Conservation (phyloP, 1,284 basidiomycete species). For the Fomitopsis betulina region DNA sequence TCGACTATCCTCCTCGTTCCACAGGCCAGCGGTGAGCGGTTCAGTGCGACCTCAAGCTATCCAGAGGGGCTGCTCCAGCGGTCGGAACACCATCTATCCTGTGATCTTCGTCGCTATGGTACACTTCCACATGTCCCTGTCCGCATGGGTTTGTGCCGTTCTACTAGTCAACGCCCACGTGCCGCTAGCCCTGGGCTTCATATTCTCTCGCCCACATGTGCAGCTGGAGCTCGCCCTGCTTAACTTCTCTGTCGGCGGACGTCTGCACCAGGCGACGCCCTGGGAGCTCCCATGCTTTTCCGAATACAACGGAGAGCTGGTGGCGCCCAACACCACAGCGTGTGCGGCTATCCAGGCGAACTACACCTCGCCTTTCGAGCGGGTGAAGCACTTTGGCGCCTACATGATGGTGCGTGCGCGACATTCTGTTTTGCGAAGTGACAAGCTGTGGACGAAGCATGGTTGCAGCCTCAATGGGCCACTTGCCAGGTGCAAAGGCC, state of each 20-base stretch:
- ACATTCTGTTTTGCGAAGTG: neutral
- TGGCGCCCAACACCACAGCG: constrained; percentile 14
- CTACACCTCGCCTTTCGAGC: constrained; percentile 25
- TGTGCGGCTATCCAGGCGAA: constrained; percentile 26
- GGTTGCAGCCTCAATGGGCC: constrained; percentile 27
- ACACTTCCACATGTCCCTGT: neutral
- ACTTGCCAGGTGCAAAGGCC: constrained; percentile 21
- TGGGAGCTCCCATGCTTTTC: constrained; percentile 30
- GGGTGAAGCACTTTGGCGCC: constrained; percentile 24
- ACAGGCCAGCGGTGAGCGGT: neutral
- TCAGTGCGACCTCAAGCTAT: neutral
- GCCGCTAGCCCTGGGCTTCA: neutral
- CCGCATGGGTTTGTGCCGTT: neutral
- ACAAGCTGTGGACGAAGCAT: neutral
- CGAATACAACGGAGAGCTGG: constrained; percentile 19
- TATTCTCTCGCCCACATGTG: neutral
- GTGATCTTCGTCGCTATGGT: neutral
- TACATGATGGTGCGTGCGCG: constrained; percentile 25
- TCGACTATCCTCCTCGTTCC: neutral
- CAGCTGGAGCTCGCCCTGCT: constrained; percentile 9
- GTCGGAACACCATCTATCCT: neutral
- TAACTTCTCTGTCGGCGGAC: constrained; percentile 28
- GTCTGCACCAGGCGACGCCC: constrained; percentile 23
- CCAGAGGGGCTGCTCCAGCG: neutral
- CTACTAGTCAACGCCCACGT: neutral